Evolutionary conservation across 441 rosid species (phyloP).

Genomic region (Dalechampia spathulata): DNA sequence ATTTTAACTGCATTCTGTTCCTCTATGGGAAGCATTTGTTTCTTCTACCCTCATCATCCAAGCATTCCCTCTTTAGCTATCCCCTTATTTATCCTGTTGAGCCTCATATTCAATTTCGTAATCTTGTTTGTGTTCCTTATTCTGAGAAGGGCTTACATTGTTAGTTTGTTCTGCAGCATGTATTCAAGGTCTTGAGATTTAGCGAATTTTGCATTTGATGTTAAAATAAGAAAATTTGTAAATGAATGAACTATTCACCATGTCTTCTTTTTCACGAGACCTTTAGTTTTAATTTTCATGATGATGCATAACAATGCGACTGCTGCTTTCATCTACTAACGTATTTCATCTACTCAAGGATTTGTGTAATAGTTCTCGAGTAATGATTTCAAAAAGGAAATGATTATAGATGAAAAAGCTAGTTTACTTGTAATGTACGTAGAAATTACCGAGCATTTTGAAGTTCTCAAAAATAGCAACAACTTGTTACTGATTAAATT

Average conservation of each 20-base stretch:
- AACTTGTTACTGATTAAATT: too few relatives aligned
- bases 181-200: neutral
- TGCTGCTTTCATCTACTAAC: neutral
- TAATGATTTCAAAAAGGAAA: neutral
- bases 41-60: too few relatives aligned
- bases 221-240: neutral
- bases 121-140: too few relatives aligned
- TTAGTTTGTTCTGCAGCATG: neutral
- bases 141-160: neutral
- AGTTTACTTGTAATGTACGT: too few relatives aligned
- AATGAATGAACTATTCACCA: neutral
- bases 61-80: too few relatives aligned
- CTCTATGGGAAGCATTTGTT: too few relatives aligned
- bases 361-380: neutral
- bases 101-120: too few relatives aligned
- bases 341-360: neutral
- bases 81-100: too few relatives aligned
- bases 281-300: neutral
- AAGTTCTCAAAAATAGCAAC: too few relatives aligned
- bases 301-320: neutral
- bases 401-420: neutral
- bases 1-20: neutral
- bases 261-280: neutral
- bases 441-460: too few relatives aligned
- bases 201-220: neutral